Conservation (phyloP, 1,139 yeast species). For the Magnusiomyces suaveolens region DNA sequence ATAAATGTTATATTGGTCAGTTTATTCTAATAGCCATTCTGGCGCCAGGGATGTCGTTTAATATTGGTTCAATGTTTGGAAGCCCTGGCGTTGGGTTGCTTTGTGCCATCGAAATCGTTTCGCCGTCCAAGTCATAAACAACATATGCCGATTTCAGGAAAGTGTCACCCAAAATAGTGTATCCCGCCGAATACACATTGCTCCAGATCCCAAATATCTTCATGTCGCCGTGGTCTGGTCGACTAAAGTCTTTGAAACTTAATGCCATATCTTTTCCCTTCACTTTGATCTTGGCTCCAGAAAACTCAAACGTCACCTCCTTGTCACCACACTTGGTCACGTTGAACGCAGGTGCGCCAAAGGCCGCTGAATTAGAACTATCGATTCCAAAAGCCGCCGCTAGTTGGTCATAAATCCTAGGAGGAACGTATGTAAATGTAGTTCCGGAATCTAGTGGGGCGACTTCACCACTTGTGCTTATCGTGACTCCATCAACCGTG, state of each 20-base stretch:
- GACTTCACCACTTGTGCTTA: constrained; percentile 37
- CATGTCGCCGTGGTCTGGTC: constrained; percentile 6
- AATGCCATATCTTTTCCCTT: constrained; percentile 6
- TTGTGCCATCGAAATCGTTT: constrained; percentile 59
- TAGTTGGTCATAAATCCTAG: constrained; percentile 6
- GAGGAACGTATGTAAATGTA: constrained; percentile 12
- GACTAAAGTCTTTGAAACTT: constrained; percentile 5
- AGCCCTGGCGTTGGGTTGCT: constrained; percentile 29
- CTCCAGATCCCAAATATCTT: constrained; percentile 5
- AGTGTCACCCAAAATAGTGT: constrained; percentile 53
- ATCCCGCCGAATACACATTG: not conserved
- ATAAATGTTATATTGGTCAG: too few relatives aligned
- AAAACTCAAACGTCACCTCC: constrained; percentile 8
- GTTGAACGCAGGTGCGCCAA: constrained; percentile 6
- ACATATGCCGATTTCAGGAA: constrained; percentile 67
- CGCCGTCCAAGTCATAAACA: constrained; percentile 64
- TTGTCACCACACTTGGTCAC: constrained; percentile 6
- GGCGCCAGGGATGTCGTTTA: constrained; percentile 11
- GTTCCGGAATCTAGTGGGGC: constrained; percentile 13
- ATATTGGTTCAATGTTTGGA: constrained; percentile 21
- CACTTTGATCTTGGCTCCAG: constrained; percentile 11
- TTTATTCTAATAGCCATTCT: too few relatives aligned
- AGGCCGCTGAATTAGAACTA: not conserved
- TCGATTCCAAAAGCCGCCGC: constrained; percentile 8
- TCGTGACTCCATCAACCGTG: constrained; percentile 38